Base-by-base conservation (phyloP, 176 grass and related monocot genomes). In the Paspalum vaginatum region DNA sequence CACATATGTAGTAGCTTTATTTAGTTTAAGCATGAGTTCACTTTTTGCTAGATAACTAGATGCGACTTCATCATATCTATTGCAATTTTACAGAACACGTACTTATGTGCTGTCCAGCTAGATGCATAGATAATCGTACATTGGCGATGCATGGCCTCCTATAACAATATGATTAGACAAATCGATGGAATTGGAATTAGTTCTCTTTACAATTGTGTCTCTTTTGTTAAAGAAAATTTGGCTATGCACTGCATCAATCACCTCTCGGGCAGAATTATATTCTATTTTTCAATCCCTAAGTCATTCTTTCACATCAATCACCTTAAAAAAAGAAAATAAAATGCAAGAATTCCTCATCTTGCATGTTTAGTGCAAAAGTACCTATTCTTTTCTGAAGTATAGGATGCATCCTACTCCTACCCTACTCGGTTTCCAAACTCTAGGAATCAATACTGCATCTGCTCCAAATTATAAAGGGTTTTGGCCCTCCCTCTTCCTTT, bases 181-280 rank as follows among this genome's bases (percentile, higher is more conserved):
- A 24, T 82, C 57, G 22, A 39, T 26, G 43, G 42, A 68, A 9
- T 50, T 24, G 62, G 72, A 76, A 84, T 68, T 61, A 60, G 63
- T 77, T 59, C 73, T 37, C 25, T 57, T 11, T 61, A 26, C 68
- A 48, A 48, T 70, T 78, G 32, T 25, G 55, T 41, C 13, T 51
- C 73, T 69, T 84, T 61, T 60, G 42, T 51, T 24, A 76, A 77
- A 27, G 43, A 60, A 60, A 9, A 26, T 77, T 39, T 18, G 12
- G 43, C 22, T 69, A 53, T 65, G 44, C 21, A 37, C 32, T 47
- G 54, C 27, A 85, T 50, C 74, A 77, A 18, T 85, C 74, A 70
- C 74, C 77, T 77, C 63, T 69, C 7, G 41, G 5, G 52, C 41
- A 69, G 72, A 84, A 70, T 60, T 59, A 26, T 43, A 77, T 69